Evolutionary conservation across 306 rosid species (phyloP).

Genomic region (Notholithocarpus densiflorus): DNA sequence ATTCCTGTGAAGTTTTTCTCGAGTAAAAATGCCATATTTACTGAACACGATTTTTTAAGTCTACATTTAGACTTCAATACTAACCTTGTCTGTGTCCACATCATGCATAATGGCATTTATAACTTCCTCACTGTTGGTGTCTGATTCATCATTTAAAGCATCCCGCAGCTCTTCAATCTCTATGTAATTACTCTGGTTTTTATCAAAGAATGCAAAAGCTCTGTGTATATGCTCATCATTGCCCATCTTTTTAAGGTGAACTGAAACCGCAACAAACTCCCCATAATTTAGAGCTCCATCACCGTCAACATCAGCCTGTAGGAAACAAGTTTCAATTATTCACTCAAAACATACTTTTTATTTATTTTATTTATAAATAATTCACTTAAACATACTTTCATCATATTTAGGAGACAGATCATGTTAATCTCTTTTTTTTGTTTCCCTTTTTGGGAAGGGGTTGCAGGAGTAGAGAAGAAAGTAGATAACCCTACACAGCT

Average conservation of each 20-base stretch:
- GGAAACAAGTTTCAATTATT: constrained; percentile 1
- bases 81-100: constrained; percentile 88
- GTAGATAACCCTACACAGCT: background rate
- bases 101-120: constrained; percentile 78
- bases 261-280: constrained; percentile 78
- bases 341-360: too few relatives aligned
- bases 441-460: background rate
- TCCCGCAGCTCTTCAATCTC: constrained; percentile 75
- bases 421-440: background rate
- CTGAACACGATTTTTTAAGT: background rate
- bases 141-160: constrained; percentile 66
- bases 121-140: constrained; percentile 64
- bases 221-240: constrained; percentile 80
- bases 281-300: constrained; percentile 82
- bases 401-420: background rate
- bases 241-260: constrained; percentile 72
- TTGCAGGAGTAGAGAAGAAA: background rate
- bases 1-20: background rate
- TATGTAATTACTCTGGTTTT: constrained; percentile 59
- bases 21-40: background rate
- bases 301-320: constrained; percentile 74
- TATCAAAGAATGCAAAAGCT: constrained; percentile 81
- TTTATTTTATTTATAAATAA: too few relatives aligned
- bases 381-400: background rate
- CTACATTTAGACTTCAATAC: constrained; percentile 3